phyloP scores from a whole-genome alignment of 78 protist genomes.

The slime mould (Dictyostelium discoideum) region dicty_2.7 NC_007090.3:2379501-2380000 shows the following conservation, averaged over 20 bases:
- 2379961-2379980: not conserved
- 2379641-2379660: not conserved
- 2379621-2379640: no score
- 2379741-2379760: not conserved
- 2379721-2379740: not conserved
- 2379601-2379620: not conserved
- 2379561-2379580: not conserved
- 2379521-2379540: not conserved
- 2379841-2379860: not conserved
- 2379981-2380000: not conserved
- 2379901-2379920: constrained; percentile 4
- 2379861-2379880: not conserved
- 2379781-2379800: not conserved
- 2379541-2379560: constrained; percentile 10
- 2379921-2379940: constrained; percentile 28
- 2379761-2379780: not conserved
- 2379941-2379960: not conserved
- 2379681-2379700: not conserved
- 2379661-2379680: constrained; percentile 21
- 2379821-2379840: not conserved
- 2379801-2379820: constrained; percentile 6
- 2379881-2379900: constrained; percentile 9
- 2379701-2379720: not conserved
- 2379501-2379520: not conserved
- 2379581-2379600: constrained; percentile 17